A percentile compares a stretch with the other conserved stretches of the same genome.
These are phyloP conservation scores for Rhododendron simsii DNA, from an alignment of 148 eudicot genomes.

Conservation along the genomic window DNA sequence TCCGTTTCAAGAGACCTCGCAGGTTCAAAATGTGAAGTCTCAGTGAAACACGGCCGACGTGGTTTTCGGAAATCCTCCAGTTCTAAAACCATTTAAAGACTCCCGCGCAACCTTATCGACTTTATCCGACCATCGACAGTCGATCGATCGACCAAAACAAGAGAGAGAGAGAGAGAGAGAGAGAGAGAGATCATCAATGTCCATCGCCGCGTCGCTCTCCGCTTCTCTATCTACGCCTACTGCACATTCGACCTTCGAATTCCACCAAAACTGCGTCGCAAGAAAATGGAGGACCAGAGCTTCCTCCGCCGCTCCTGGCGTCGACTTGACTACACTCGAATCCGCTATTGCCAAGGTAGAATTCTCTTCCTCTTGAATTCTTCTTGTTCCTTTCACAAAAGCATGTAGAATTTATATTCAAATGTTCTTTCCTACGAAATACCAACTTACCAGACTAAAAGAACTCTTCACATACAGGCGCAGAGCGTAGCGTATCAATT, in stretches of 20 bases:
- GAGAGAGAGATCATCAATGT: conserved; percentile 7
- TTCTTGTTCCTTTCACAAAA: not conserved
- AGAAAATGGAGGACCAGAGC: conserved; percentile 37
- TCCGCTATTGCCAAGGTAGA: conserved; percentile 69
- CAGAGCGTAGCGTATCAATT: not conserved
- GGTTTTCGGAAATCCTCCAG: too few species aligned
- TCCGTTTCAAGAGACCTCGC: too few species aligned
- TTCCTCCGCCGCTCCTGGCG: conserved; percentile 54
- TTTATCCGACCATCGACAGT: not conserved
- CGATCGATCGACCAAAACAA: not conserved
- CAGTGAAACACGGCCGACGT: too few species aligned
- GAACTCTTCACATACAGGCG: not conserved
- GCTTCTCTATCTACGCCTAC: conserved; percentile 16
- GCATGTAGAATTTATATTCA: not conserved
- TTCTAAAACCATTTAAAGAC: not conserved
- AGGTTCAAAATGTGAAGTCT: too few species aligned
- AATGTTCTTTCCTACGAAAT: not conserved
- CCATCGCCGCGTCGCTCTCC: conserved; percentile 12
- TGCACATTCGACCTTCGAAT: conserved; percentile 4
- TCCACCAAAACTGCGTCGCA: conserved; percentile 8
- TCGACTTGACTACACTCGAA: conserved; percentile 58
- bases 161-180: conserved; percentile 1
- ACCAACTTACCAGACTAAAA: not conserved
- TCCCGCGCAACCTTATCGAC: conserved; percentile 24
- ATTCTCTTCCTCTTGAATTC: not conserved